These are phyloP conservation scores for Penicillium pulvis DNA, from an alignment of 495 filamentous ascomycete species.

Conservation along the genomic window DNA sequence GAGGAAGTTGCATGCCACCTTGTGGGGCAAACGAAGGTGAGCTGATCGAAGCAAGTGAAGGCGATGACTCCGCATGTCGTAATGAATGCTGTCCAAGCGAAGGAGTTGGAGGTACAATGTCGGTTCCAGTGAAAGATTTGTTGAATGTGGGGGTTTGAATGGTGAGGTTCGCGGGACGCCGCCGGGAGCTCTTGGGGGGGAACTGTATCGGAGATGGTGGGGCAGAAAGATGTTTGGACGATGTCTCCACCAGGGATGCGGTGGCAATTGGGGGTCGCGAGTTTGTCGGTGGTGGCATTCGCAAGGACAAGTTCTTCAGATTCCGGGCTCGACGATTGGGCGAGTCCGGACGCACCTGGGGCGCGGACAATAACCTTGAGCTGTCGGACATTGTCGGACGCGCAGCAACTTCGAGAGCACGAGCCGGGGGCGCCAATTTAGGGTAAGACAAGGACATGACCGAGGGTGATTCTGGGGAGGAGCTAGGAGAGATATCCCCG, in stretches of 20 bases:
- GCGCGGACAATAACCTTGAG: constrained; percentile 34
- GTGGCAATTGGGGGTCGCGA: constrained; percentile 53
- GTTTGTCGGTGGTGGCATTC: constrained; percentile 62
- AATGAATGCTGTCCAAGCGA: constrained; percentile 47
- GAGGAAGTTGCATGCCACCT: constrained; percentile 66
- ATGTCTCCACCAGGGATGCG: constrained; percentile 45
- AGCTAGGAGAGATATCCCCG: constrained; percentile 89
- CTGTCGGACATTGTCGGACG: constrained; percentile 24
- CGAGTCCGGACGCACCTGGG: constrained; percentile 50
- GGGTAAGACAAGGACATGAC: constrained; percentile 51
- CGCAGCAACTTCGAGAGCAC: constrained; percentile 30
- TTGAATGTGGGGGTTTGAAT: constrained; percentile 64
- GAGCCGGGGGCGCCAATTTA: constrained; percentile 37
- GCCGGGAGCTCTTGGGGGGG: constrained; percentile 67
- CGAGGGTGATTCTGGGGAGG: constrained; percentile 84
- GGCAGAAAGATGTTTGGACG: constrained; percentile 60
- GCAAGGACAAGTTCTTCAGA: constrained; percentile 89
- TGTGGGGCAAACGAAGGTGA: constrained; percentile 60
- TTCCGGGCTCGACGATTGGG: constrained; percentile 80
- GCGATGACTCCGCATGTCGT: constrained; percentile 70
- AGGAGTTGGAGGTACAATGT: constrained; percentile 54
- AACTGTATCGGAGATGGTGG: constrained; percentile 84
- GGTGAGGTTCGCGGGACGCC: constrained; percentile 77
- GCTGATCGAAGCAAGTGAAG: constrained; percentile 58
- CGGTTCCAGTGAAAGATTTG: constrained; percentile 40